A percentile compares a stretch with the other conserved stretches of the same genome.
phyloP scores from a whole-genome alignment of 495 filamentous ascomycete genomes.

The Penicillium egyptiacum region DNA sequence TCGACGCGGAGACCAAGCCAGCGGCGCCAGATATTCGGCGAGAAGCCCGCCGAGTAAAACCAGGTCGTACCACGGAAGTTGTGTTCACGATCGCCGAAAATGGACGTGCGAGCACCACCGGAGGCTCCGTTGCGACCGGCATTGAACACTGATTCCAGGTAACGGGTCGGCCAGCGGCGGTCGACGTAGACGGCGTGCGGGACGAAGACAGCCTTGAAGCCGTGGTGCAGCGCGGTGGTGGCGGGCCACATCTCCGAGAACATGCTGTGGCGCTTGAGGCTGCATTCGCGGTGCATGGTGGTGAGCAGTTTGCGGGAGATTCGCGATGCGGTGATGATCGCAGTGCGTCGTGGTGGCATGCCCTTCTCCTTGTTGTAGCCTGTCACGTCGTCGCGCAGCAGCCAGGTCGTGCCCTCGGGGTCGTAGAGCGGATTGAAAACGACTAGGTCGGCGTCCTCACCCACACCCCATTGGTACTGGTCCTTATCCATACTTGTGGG shows the following conservation, averaged over 20 bases:
- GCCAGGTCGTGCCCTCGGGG: conserved; percentile 84
- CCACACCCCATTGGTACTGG: conserved; percentile 83
- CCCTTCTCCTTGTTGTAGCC: conserved; percentile 74
- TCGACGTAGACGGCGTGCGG: conserved; percentile 93
- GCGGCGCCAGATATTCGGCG: conserved; percentile 76
- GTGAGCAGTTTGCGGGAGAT: conserved; percentile 78
- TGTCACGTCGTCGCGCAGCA: conserved; percentile 81
- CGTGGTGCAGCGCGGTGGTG: conserved; percentile 84
- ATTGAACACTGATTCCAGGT: conserved; percentile 82
- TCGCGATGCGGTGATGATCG: conserved; percentile 83
- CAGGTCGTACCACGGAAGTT: conserved; percentile 87
- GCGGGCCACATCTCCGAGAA: conserved; percentile 98
- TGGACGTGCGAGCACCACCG: conserved; percentile 66
- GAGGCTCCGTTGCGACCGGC: conserved; percentile 78
- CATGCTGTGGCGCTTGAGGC: conserved; percentile 76
- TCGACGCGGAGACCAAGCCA: conserved; percentile 87
- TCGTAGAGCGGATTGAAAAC: conserved; percentile 94
- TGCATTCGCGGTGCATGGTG: conserved; percentile 89
- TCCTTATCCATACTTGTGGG: conserved; percentile 72
- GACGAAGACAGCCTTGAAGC: conserved; percentile 90
- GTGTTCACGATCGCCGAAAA: conserved; percentile 86
- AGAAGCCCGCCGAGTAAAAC: conserved; percentile 92
- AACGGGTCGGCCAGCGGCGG: conserved; percentile 78
- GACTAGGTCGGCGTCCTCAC: conserved; percentile 90
- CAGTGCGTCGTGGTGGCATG: conserved; percentile 75